A percentile compares a stretch with the other conserved stretches of the same genome.
Evolutionary conservation across 2,329 filamentous ascomycete species (phyloP).

Genomic region (Drechslera avenae): DNA sequence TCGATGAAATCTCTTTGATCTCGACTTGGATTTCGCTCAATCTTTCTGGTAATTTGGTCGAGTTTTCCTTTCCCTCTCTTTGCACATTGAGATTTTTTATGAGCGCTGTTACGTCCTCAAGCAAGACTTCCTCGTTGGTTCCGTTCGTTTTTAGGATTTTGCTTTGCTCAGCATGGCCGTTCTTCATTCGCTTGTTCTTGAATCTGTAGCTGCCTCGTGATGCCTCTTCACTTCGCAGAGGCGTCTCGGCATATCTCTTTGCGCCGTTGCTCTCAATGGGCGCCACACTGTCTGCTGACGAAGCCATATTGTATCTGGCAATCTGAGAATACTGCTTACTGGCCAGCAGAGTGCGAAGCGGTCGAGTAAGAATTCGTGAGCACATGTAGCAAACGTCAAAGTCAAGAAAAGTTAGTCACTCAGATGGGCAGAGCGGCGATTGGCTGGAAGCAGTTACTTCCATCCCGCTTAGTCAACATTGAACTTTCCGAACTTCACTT

Average conservation of each 20-base stretch:
- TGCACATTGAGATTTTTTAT: slow-evolving; percentile 45
- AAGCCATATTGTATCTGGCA: slow-evolving; percentile 40
- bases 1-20: slow-evolving; percentile 84
- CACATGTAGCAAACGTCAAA: slow-evolving; percentile 28
- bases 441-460: slow-evolving; percentile 23
- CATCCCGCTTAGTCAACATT: slow-evolving; percentile 30
- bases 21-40: slow-evolving; percentile 80
- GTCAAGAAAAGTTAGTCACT: slow-evolving; percentile 34
- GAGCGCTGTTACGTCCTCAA: slow-evolving; percentile 53
- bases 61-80: slow-evolving; percentile 22
- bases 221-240: slow-evolving; percentile 40
- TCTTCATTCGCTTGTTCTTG: slow-evolving; percentile 57
- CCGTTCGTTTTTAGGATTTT: slow-evolving; percentile 50
- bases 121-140: slow-evolving; percentile 56
- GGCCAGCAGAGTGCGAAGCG: slow-evolving; percentile 32
- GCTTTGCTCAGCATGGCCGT: slow-evolving; percentile 44
- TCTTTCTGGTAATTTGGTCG: slow-evolving; percentile 61
- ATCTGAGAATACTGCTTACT: slow-evolving; percentile 20
- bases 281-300: slow-evolving; percentile 37
- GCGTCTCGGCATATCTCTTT: slow-evolving; percentile 42
- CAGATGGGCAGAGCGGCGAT: slow-evolving; percentile 30
- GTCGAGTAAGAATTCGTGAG: slow-evolving; percentile 26
- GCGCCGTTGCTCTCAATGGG: slow-evolving; percentile 41
- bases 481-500: slow-evolving; percentile 30
- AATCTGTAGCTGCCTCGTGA: slow-evolving; percentile 45